A percentile compares a stretch with the other conserved stretches of the same genome.
Evolutionary conservation across 192 early-diverging fungal species (phyloP).

Genomic region (Pilaira anomala): DNA sequence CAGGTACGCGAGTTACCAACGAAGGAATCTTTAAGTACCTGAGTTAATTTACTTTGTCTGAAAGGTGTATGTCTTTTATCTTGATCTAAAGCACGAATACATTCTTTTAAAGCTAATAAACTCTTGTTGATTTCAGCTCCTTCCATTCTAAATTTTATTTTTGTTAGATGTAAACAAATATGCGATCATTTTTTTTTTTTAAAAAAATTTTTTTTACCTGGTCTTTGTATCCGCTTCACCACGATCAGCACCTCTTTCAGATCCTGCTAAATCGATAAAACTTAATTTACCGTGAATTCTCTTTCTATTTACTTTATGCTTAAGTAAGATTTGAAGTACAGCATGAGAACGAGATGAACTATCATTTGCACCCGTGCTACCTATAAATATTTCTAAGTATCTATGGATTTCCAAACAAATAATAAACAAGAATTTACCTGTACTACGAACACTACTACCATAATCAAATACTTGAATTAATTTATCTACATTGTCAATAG

Average conservation of each 20-base stretch:
- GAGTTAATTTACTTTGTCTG: slow-evolving; percentile 94
- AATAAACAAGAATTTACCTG: slow-evolving; percentile 54
- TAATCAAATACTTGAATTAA: slow-evolving; percentile 93
- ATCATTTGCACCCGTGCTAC: slow-evolving; percentile 89
- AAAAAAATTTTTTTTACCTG: slow-evolving; percentile 46
- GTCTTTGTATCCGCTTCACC: slow-evolving; percentile 92
- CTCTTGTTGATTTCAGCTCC: slow-evolving; percentile 99
- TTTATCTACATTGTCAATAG: slow-evolving; percentile 80
- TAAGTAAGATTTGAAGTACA: slow-evolving; percentile 89
- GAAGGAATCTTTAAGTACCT: slow-evolving; percentile 96
- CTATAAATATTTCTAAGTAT: slow-evolving; percentile 32
- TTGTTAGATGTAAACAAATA: not conserved
- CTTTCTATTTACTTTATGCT: slow-evolving; percentile 59
- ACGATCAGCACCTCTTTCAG: slow-evolving; percentile 94
- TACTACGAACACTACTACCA: slow-evolving; percentile 85
- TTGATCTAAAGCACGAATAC: slow-evolving; percentile 93
- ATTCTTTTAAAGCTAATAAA: slow-evolving; percentile 93
- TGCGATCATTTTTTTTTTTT: slow-evolving; percentile 23
- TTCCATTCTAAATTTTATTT: slow-evolving; percentile 72
- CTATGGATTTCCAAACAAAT: slow-evolving; percentile 11
- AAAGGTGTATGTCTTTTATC: slow-evolving; percentile 96
- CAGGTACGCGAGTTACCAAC: slow-evolving; percentile 96
- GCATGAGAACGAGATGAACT: slow-evolving; percentile 97
- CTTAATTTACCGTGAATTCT: slow-evolving; percentile 80
- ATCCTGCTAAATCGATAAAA: slow-evolving; percentile 97